These are phyloP conservation scores for Xerocomellus chrysenteron DNA, from an alignment of 768 basidiomycete genomes.

Conservation along the genomic window DNA sequence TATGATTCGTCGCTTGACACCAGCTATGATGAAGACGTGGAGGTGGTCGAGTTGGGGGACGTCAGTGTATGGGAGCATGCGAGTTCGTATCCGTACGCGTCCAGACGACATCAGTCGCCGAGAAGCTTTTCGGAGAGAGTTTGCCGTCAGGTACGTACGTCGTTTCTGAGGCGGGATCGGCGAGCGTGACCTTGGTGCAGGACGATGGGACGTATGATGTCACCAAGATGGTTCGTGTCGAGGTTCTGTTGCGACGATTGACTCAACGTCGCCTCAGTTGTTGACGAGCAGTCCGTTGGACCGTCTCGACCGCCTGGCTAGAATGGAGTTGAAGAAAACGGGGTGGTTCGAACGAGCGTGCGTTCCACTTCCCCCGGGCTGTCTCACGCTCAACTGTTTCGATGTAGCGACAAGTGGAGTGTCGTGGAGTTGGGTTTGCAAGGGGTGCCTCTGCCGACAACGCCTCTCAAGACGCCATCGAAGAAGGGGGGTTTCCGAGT, in stretches of 20 bases:
- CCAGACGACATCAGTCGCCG: background rate
- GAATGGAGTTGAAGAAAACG: slow-evolving; percentile 29
- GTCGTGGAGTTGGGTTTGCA: slow-evolving; percentile 27
- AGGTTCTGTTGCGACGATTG: background rate
- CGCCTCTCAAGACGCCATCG: slow-evolving; percentile 10
- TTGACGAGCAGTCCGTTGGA: slow-evolving; percentile 27
- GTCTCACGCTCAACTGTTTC: background rate
- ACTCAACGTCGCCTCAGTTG: slow-evolving; percentile 20
- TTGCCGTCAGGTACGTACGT: slow-evolving; percentile 15
- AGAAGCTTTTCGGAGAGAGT: slow-evolving; percentile 1
- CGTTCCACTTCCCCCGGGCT: background rate
- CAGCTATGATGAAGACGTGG: slow-evolving; percentile 20
- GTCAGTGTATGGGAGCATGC: slow-evolving; percentile 15
- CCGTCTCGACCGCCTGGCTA: slow-evolving; percentile 28
- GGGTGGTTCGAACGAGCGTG: slow-evolving; percentile 33
- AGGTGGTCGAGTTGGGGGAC: slow-evolving; percentile 14
- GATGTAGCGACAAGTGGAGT: slow-evolving; percentile 28
- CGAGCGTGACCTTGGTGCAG: slow-evolving; percentile 8
- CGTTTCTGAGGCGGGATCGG: background rate
- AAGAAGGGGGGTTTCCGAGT: background rate
- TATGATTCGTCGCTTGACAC: slow-evolving; percentile 13
- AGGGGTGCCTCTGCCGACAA: background rate
- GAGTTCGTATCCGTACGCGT: slow-evolving; percentile 14
- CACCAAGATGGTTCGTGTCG: slow-evolving; percentile 27
- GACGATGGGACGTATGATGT: slow-evolving; percentile 17